Evolutionary conservation across 495 filamentous ascomycete genomes (phyloP).

Genomic region (Friedmanniomyces endolithicus): DNA sequence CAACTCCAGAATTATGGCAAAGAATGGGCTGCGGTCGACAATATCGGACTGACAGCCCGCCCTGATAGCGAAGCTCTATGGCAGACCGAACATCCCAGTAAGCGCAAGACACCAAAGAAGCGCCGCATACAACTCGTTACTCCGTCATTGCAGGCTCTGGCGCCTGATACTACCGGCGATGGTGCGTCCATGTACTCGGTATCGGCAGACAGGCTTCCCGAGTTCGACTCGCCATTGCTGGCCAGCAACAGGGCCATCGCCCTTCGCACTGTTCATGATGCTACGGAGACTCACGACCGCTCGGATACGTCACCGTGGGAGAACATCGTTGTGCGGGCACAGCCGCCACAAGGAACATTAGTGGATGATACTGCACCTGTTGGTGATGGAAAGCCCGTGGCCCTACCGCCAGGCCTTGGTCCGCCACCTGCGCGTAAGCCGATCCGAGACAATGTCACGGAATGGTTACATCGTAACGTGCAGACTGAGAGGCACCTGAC

Average conservation of each 20-base stretch:
- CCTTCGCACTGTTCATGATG: not conserved
- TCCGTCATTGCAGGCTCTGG: not conserved
- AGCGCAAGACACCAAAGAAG: not conserved
- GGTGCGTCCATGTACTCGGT: no score
- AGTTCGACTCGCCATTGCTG: not conserved
- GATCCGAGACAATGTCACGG: not conserved
- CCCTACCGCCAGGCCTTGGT: not conserved
- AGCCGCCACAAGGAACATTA: not conserved
- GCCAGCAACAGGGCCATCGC: no score
- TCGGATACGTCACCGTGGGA: not conserved
- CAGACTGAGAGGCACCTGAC: not conserved
- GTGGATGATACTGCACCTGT: not conserved
- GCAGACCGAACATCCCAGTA: not conserved
- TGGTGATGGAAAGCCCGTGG: not conserved
- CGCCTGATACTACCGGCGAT: not conserved
- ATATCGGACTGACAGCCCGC: conserved; percentile 3
- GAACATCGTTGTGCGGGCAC: not conserved
- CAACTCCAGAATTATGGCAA: not conserved
- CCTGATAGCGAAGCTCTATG: conserved; percentile 3
- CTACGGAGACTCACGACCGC: not conserved
- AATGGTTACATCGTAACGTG: not conserved
- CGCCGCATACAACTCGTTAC: not conserved
- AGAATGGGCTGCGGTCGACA: conserved; percentile 2
- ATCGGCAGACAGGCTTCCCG: not conserved
- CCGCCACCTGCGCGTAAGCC: not conserved